Conservation (phyloP, 768 basidiomycete genomes). For the Flagelloscypha sp. region DNA sequence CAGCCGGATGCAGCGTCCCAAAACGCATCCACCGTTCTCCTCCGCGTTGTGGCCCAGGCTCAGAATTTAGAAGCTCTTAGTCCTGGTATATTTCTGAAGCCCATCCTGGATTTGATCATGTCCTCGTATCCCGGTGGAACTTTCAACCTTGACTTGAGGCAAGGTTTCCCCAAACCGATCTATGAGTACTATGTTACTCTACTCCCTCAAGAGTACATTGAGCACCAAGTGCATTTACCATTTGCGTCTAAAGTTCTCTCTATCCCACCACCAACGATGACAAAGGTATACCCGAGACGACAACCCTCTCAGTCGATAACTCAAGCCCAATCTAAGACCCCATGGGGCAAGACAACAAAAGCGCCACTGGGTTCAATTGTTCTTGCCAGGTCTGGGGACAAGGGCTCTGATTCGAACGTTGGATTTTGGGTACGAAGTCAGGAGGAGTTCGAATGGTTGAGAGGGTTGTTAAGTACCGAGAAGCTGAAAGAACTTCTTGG, state of each 20-base stretch:
- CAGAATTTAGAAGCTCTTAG: conserved; percentile 3
- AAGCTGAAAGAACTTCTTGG: conserved; percentile 9
- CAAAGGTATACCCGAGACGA: conserved; percentile 5
- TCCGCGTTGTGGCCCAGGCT: conserved; percentile 12
- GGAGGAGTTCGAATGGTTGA: conserved; percentile 10
- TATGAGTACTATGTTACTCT: conserved; percentile 11
- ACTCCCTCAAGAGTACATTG: conserved; percentile 7
- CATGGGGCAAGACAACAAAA: conserved; percentile 8
- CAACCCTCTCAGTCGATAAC: too few species aligned
- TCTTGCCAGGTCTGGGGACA: conserved; percentile 12
- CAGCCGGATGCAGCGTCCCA: conserved; percentile 5
- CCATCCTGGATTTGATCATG: conserved; percentile 12
- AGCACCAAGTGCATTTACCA: conserved; percentile 9
- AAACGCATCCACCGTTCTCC: conserved; percentile 4
- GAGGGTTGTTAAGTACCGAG: conserved; percentile 7
- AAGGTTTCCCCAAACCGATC: conserved; percentile 8
- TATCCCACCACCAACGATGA: conserved; percentile 10
- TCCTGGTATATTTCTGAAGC: conserved; percentile 5
- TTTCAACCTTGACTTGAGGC: conserved; percentile 8
- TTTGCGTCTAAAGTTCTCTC: conserved; percentile 7
- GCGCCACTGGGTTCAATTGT: conserved; percentile 11
- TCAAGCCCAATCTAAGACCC: too few species aligned
- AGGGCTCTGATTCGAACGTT: conserved; percentile 12
- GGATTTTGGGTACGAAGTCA: conserved; percentile 8
- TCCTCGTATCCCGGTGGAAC: conserved; percentile 12